phyloP scores from a whole-genome alignment of 306 rosid species.

The Vigna hirtella region DNA sequence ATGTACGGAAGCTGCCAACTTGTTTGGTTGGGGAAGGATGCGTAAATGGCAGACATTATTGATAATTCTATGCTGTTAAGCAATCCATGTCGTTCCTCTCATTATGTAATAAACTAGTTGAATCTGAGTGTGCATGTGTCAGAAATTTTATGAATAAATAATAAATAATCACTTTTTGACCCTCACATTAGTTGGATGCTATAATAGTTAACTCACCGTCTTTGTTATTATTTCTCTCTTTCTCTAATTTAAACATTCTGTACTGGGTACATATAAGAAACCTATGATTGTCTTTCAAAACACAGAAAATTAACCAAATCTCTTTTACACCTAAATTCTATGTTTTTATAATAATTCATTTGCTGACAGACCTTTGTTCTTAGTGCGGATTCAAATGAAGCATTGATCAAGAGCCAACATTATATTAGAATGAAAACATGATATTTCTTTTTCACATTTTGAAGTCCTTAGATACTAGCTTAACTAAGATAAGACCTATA shows the following conservation, averaged over 20 bases:
- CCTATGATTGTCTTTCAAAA: background rate
- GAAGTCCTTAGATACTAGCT: background rate
- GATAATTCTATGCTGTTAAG: constrained; percentile 53
- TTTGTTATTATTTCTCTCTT: background rate
- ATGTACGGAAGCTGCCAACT: constrained; percentile 77
- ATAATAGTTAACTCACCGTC: constrained; percentile 23
- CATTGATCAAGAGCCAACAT: background rate
- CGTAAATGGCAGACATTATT: constrained; percentile 82
- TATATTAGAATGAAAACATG: background rate
- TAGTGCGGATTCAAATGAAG: constrained; percentile 30
- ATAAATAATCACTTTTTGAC: constrained; percentile 38
- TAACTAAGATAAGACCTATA: constrained; percentile 27
- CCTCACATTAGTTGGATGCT: constrained; percentile 41
- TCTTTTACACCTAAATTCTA: background rate
- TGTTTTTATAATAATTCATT: constrained; percentile 40
- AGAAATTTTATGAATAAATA: constrained; percentile 37
- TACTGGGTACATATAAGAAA: background rate
- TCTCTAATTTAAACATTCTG: background rate
- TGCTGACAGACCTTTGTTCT: constrained; percentile 45
- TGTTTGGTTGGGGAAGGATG: constrained; percentile 68
- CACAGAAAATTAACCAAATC: background rate
- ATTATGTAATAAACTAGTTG: constrained; percentile 48
- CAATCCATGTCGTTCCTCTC: constrained; percentile 60
- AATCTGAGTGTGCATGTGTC: constrained; percentile 51
- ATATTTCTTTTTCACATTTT: background rate